Base-by-base conservation (phyloP, 139 green algal genomes). In the Zygnema circumcarinatum region DNA sequence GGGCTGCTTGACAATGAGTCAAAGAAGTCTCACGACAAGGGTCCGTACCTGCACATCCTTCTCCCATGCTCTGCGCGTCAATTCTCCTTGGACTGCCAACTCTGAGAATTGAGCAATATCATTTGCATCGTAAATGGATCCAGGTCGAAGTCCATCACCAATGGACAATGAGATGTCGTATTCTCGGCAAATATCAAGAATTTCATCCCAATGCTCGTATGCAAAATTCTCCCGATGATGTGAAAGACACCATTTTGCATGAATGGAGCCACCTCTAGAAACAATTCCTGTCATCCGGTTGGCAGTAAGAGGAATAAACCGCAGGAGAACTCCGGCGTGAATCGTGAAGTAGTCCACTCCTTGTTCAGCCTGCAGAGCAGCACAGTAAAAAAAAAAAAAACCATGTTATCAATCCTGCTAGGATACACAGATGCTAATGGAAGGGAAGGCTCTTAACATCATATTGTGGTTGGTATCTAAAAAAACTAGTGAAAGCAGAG, bases 281-380 rank as follows among this genome's bases (percentile, higher is more conserved):
- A 99, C 96, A 85, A 99, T 98, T 79, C 96, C 96, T 0, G 96
- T 99, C 53, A 98, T 84, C 84, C 96, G 94, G 38, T 95, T 93
- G 54, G 94, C 95, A 1, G 96, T 98, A 35, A 98, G 92, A 1
- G 95, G 96, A 56, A 99, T 95, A 91, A 96, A 95, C 52, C 93
- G 91, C 84, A 99, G 93, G 82, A 97, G 93, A 69, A 98, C 96
- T 36, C 96, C 96, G 1, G 96, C 96, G 87, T 99, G 96, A 89
- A 99, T 99, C 74, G 96, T 99, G 84, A 94, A 99, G 93, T 99
- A 99, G 91, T 99, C 96, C 11, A 99, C 96, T 38, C 96, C 96
- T 93, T 98, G 94, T 7, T 92, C 78, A 31, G 87, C 87, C 74
- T 74, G 40, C 25, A n/a, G n/a, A n/a, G n/a, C n/a, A 20, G 29